A percentile compares a stretch with the other conserved stretches of the same genome.
These are phyloP conservation scores for Metschnikowia cubensis DNA, from an alignment of 805 yeast species.

Conservation along the genomic window DNA sequence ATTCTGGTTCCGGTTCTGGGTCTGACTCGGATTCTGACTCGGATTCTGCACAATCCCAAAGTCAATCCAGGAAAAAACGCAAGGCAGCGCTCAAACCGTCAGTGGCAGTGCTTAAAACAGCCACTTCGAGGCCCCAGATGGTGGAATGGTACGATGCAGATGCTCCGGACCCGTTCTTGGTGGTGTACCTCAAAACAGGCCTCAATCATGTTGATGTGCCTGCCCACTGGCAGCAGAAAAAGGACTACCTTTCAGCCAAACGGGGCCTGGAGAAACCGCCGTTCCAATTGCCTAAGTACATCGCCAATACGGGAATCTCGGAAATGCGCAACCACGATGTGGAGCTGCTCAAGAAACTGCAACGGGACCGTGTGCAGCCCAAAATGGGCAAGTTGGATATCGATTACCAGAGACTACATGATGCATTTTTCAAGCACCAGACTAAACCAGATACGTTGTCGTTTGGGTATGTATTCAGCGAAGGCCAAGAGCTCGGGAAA, in stretches of 20 bases:
- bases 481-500: slow-evolving; percentile 52
- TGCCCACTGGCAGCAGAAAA: slow-evolving; percentile 73
- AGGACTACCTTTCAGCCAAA: slow-evolving; percentile 66
- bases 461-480: slow-evolving; percentile 72
- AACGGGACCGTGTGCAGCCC: slow-evolving; percentile 84
- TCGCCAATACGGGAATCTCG: slow-evolving; percentile 77
- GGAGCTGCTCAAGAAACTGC: slow-evolving; percentile 61
- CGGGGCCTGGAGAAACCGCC: slow-evolving; percentile 66
- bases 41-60: neutral
- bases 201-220: slow-evolving; percentile 78
- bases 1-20: neutral
- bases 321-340: slow-evolving; percentile 77
- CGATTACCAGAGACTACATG: slow-evolving; percentile 75
- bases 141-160: slow-evolving; percentile 88
- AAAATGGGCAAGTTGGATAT: slow-evolving; percentile 82
- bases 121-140: slow-evolving; percentile 58
- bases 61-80: slow-evolving; percentile 37
- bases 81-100: slow-evolving; percentile 55
- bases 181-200: slow-evolving; percentile 58
- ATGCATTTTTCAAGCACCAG: slow-evolving; percentile 83
- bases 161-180: slow-evolving; percentile 70
- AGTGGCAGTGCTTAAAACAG: slow-evolving; percentile 61
- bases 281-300: slow-evolving; percentile 73
- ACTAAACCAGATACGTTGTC: slow-evolving; percentile 62
- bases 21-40: neutral